Conservation (phyloP, 2,329 filamentous ascomycete genomes). For the Arthrobotrys sinensis region DNA sequence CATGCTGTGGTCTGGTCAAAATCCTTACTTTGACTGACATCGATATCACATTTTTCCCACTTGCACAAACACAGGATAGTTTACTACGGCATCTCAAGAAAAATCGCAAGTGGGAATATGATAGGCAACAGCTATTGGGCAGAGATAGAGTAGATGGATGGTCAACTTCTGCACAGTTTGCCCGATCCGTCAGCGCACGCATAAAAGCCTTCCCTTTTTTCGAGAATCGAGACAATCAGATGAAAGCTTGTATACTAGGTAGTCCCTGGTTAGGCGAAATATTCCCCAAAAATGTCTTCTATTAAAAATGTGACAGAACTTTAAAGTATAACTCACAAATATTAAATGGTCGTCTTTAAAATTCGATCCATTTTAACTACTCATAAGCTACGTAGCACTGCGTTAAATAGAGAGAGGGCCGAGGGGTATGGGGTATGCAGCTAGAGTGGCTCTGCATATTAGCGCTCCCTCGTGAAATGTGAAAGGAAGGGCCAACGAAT, state of each 20-base stretch:
- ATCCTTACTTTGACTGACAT: conserved; percentile 17
- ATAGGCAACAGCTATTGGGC: conserved; percentile 42
- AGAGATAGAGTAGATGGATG: conserved; percentile 12
- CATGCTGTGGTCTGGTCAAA: conserved; percentile 12
- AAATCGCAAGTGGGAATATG: conserved; percentile 2
- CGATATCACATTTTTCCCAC: conserved; percentile 29
- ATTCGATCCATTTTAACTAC: conserved; percentile 28
- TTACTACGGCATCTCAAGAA: conserved; percentile 14
- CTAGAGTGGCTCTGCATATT: conserved; percentile 53
- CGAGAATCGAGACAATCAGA: conserved; percentile 28
- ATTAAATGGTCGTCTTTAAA: conserved; percentile 14
- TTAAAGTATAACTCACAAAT: conserved; percentile 15
- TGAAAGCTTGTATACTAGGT: not conserved
- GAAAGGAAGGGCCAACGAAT: conserved; percentile 34
- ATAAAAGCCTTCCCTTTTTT: conserved; percentile 10
- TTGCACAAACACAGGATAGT: conserved; percentile 19
- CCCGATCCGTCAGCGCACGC: conserved; percentile 4
- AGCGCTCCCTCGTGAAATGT: conserved; percentile 44
- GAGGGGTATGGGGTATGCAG: conserved; percentile 46
- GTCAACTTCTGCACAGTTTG: conserved; percentile 40
- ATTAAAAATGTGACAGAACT: conserved; percentile 45
- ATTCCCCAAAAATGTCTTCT: conserved; percentile 7
- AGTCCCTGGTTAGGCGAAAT: conserved; percentile 9
- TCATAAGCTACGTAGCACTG: conserved; percentile 22
- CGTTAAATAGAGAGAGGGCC: conserved; percentile 16